Evolutionary conservation across 2,329 filamentous ascomycete species (phyloP).

Genomic region (Apiospora malaysiana): DNA sequence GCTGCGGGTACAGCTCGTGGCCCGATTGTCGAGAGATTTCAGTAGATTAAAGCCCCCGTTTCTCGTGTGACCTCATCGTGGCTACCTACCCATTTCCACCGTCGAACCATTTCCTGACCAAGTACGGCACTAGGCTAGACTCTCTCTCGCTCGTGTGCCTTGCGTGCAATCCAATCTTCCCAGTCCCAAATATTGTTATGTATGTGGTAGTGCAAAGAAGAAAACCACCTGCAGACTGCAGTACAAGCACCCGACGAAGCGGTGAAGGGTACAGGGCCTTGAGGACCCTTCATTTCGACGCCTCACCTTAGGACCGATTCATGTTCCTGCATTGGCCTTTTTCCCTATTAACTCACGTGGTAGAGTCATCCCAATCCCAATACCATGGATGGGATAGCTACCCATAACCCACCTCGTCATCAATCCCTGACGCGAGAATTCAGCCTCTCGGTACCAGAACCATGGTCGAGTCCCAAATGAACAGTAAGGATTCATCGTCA

Average conservation of each 20-base stretch:
- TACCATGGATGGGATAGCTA: not conserved
- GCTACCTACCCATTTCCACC: slow-evolving; percentile 11
- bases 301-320: slow-evolving; percentile 15
- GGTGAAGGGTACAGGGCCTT: not conserved
- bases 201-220: not conserved
- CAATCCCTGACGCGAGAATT: not conserved
- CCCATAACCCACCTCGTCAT: not conserved
- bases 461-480: not conserved
- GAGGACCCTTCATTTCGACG: not conserved
- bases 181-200: not conserved
- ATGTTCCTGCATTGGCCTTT: slow-evolving; percentile 3
- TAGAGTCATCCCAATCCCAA: slow-evolving; percentile 6
- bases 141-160: not conserved
- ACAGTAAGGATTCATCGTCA: not conserved
- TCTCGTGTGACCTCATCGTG: slow-evolving; percentile 11
- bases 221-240: not conserved
- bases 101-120: not conserved
- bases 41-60: slow-evolving; percentile 9
- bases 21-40: slow-evolving; percentile 14
- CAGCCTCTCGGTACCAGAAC: slow-evolving; percentile 6
- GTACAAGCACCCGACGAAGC: not conserved
- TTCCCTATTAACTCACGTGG: not conserved
- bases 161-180: not conserved
- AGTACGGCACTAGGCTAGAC: not conserved
- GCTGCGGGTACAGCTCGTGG: not conserved